Base-by-base conservation (phyloP, 768 basidiomycete genomes). In the Rhodotorula babjevae region DNA sequence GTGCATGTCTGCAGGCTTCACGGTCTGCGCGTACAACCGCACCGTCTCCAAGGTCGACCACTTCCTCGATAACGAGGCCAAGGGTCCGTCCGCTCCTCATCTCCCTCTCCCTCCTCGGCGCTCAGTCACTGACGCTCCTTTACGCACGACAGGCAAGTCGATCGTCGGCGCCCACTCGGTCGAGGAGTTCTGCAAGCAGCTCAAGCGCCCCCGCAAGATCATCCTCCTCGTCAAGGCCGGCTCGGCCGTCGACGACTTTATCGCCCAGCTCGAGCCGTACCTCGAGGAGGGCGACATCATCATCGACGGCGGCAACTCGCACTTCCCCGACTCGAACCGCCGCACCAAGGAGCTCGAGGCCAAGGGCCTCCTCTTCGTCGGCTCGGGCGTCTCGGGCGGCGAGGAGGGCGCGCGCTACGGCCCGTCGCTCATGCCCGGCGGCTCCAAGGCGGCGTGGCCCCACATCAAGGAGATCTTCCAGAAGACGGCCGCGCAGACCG, bases 271-370 rank as follows among this genome's bases (percentile, higher is more conserved):
- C 72, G 86, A 86, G 71, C 93, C 95, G 67, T 84, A 89, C 82
- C 90, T 99, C 77, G 94, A 97, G 81, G 82, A 87, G 80, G 96
- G 96, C 78, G 96, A 99, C 83, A 98, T 99, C 85, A 87, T 99
- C 85, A 97, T 99, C 78, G 96, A 99, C 82, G 96, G 96, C 79
- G 96, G 96, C 79, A 99, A 99, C 84, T 97, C 95, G 58, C 93
- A 98, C 83, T 99, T 91, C 85, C 96, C 96, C 72, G 96, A 99
- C 82, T 91, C 92, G 49, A 94, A 94, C 83, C 93, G 96, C 79
- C 92, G 96, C 79, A 86, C 89, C 79, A 83, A 91, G 81, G 93
- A 95, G 80, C 89, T 98, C 79, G 95, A 98, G 83, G 80, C 87
- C 70, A 95, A 98, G 85, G 94, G 94, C 65, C 84, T 97, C 79